These are phyloP conservation scores for Emergomyces orientalis DNA, from an alignment of 2,329 filamentous ascomycete species.

Conservation along the genomic window DNA sequence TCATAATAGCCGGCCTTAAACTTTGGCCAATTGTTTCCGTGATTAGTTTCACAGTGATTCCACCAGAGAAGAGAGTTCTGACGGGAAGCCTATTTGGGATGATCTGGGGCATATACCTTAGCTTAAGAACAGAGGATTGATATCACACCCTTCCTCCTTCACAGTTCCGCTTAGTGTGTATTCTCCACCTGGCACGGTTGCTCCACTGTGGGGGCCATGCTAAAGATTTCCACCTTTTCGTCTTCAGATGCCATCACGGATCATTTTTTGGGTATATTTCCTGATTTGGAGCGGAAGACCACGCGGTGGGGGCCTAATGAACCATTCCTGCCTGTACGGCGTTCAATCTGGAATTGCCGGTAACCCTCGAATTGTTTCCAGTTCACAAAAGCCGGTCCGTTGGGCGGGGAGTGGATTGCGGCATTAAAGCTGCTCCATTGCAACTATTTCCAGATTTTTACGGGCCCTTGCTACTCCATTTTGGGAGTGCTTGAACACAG, in stretches of 20 bases:
- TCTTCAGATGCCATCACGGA: background rate
- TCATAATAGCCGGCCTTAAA: constrained; percentile 32
- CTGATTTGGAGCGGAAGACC: background rate
- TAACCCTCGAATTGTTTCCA: background rate
- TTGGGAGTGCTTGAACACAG: background rate
- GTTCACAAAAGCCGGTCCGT: background rate
- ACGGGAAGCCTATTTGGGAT: constrained; percentile 30
- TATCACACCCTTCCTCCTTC: background rate
- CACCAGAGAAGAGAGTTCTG: constrained; percentile 27
- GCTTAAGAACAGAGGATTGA: constrained; percentile 21
- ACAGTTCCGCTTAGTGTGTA: background rate
- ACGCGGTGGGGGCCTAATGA: background rate
- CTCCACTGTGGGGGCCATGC: background rate
- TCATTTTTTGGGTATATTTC: background rate
- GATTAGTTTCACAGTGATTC: constrained; percentile 32
- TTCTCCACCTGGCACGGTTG: background rate
- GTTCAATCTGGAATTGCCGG: background rate
- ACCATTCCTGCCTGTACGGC: background rate
- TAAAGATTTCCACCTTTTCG: background rate
- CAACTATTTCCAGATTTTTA: background rate
- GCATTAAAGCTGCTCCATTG: background rate
- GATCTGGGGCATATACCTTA: constrained; percentile 33
- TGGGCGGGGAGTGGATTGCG: background rate
- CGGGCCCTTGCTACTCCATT: background rate
- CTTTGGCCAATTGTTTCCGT: constrained; percentile 34